Conservation (phyloP, 306 rosid genomes). For the Vigna trinervia region DNA sequence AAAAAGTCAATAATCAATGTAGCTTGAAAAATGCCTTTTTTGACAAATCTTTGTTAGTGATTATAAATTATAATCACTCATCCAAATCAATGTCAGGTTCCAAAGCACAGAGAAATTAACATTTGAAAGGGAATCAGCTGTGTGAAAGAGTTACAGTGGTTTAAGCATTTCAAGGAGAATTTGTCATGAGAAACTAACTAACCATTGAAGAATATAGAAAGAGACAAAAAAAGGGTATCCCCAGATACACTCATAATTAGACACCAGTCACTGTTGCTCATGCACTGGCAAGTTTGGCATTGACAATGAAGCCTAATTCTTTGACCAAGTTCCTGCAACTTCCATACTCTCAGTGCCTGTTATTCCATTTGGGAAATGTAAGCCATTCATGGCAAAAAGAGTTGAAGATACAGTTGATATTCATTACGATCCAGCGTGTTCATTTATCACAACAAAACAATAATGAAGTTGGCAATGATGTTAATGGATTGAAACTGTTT, state of each 20-base stretch:
- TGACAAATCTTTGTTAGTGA: conserved; percentile 15
- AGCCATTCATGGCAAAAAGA: conserved; percentile 23
- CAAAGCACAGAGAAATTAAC: conserved; percentile 8
- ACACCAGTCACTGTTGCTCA: conserved; percentile 18
- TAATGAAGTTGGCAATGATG: conserved; percentile 53
- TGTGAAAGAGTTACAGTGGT: neutral
- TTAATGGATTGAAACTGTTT: conserved; percentile 47
- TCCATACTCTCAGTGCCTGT: conserved; percentile 36
- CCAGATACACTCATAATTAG: neutral
- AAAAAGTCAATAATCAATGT: conserved; percentile 31
- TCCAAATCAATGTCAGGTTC: conserved; percentile 31
- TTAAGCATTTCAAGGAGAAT: neutral
- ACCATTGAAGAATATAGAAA: conserved; percentile 33
- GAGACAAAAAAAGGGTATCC: conserved; percentile 26
- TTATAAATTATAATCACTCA: neutral
- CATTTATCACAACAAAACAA: conserved; percentile 50
- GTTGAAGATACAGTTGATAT: conserved; percentile 37
- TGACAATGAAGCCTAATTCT: conserved; percentile 45
- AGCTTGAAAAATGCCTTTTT: conserved; percentile 15
- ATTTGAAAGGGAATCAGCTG: neutral
- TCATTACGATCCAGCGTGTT: conserved; percentile 47
- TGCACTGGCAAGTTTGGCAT: conserved; percentile 41
- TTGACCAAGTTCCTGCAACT: conserved; percentile 41
- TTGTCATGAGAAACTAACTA: conserved; percentile 27
- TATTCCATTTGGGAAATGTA: conserved; percentile 37